Base-by-base conservation (phyloP, 129 eudicot species). In the Pseudognaphalium luteoalbum region DNA sequence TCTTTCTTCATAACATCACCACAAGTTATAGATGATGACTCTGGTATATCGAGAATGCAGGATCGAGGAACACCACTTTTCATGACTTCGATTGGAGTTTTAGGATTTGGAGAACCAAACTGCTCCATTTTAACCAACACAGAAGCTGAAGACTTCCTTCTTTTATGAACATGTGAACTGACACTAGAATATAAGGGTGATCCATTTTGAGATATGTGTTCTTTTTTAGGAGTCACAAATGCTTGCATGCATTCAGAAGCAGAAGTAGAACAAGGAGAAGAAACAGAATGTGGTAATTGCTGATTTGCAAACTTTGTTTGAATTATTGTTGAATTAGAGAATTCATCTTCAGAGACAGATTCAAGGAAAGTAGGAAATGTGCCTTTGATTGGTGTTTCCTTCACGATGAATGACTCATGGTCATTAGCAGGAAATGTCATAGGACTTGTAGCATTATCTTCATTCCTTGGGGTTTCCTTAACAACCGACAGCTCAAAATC, bases 381-480 rank as follows among this genome's bases (percentile, higher is more conserved):
- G 30, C 66, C 64, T 54, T 66, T 60, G 51, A 64, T 21, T 19
- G 91, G 92, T 63, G 91, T 88, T 86, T 87, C 93, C 75, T 86
- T 81, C 64, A 92, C 87, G 73, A 70, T 61, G 33, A 85, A 79
- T 58, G 83, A 71, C 25, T 87, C 87, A 39, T 25, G 33, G 78
- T 80, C 50, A 66, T 80, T 58, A 64, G 11, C 62, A 19, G 28
- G 28, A 56, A 56, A 5, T 56, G 62, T 17, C 62, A 56, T 17
- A 21, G 21, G 29, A 56, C 10, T 56, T 7, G 60, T 14, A 34
- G 35, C 72, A 52, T 30, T 37, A 51, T 30, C 68, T 10, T 64
- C 75, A 68, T 70, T 70, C 41, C 58, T 50, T 4, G 93, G 98
- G 71, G 98, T 93, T 87, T 91, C 98, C 50, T 83, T 78, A 70